A percentile compares a stretch with the other conserved stretches of the same genome.
These are phyloP conservation scores for Eugenia klotzschiana DNA, from an alignment of 441 rosid genomes.

Conservation along the genomic window DNA sequence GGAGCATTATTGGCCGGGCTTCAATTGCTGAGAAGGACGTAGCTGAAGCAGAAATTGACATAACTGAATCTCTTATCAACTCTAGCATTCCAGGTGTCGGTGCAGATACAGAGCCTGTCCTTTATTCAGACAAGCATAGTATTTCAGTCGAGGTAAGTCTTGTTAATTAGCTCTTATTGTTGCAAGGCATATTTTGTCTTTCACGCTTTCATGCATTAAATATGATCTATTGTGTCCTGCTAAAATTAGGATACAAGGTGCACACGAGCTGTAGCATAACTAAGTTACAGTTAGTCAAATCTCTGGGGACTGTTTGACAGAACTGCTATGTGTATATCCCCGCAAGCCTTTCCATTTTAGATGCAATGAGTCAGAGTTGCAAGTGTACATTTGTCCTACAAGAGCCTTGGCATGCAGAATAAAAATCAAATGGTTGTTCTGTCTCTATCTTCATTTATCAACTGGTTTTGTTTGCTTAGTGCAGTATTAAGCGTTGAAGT, in stretches of 20 bases:
- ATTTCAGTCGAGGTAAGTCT: constrained; percentile 40
- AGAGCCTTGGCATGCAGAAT: neutral
- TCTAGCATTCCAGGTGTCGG: constrained; percentile 6
- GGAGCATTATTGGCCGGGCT: constrained; percentile 19
- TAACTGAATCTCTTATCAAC: neutral
- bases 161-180: neutral
- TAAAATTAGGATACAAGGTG: neutral
- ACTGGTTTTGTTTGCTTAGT: neutral
- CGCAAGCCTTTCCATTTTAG: neutral
- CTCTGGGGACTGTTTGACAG: neutral
- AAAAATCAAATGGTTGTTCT: neutral
- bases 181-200: neutral
- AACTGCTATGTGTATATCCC: neutral
- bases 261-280: neutral
- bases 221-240: neutral
- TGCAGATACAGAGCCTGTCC: constrained; percentile 4
- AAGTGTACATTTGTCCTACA: neutral
- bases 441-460: neutral
- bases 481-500: neutral
- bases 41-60: constrained; percentile 6
- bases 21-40: constrained; percentile 1
- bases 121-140: constrained; percentile 32
- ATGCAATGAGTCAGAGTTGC: neutral
- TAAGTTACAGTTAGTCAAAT: neutral
- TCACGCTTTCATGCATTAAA: neutral